Evolutionary conservation across 2,329 filamentous ascomycete genomes (phyloP).

Genomic region (Stylonectria norvegica): DNA sequence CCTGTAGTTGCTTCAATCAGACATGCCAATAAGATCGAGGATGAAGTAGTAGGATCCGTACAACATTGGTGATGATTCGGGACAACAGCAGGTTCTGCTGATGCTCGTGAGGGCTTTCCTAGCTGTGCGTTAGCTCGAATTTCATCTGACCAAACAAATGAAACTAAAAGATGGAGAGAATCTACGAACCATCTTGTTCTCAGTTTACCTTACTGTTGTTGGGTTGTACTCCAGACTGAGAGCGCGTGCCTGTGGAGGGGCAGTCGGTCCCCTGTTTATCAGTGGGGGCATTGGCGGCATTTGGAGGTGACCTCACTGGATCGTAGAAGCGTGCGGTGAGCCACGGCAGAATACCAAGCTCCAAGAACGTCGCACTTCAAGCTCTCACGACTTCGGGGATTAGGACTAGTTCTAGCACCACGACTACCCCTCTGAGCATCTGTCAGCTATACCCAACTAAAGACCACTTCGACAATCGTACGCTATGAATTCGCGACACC

Average conservation of each 20-base stretch:
- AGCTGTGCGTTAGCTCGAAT: not conserved
- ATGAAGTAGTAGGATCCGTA: slow-evolving; percentile 47
- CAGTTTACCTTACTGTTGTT: not conserved
- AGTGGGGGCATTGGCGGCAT: too few relatives aligned
- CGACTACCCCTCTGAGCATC: not conserved
- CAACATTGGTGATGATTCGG: slow-evolving; percentile 95
- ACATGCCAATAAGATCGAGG: not conserved
- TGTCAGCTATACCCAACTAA: not conserved
- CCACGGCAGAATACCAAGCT: slow-evolving; percentile 37
- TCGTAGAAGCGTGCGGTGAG: slow-evolving; percentile 27
- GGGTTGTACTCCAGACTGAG: not conserved
- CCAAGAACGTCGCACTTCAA: too few relatives aligned
- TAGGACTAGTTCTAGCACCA: not conserved
- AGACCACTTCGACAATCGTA: not conserved
- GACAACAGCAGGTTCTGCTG: slow-evolving; percentile 92
- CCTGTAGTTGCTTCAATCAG: slow-evolving; percentile 49
- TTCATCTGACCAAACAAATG: not conserved
- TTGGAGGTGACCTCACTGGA: slow-evolving; percentile 7
- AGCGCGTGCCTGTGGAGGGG: slow-evolving; percentile 9
- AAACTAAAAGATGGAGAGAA: not conserved
- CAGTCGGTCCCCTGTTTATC: slow-evolving; percentile 19
- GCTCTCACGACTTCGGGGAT: slow-evolving; percentile 1
- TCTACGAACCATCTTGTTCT: slow-evolving; percentile 16
- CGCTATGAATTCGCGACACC: slow-evolving; percentile 14
- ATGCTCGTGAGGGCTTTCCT: slow-evolving; percentile 96